A percentile compares a stretch with the other conserved stretches of the same genome.
These are phyloP conservation scores for Solanum pinnatisectum DNA, from an alignment of 257 asterid species.

Conservation along the genomic window DNA sequence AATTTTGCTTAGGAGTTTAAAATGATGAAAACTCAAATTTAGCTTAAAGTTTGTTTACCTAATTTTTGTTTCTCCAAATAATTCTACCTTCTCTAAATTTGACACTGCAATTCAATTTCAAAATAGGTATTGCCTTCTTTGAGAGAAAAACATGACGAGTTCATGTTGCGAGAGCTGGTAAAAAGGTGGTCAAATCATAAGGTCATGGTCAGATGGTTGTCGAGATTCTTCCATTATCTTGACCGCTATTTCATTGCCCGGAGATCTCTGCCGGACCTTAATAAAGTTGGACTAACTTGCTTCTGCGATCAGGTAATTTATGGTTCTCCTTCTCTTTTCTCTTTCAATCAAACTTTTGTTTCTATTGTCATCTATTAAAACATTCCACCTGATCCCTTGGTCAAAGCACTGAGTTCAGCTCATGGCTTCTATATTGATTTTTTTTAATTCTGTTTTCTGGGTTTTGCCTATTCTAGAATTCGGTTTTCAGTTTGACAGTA, in stretches of 20 bases:
- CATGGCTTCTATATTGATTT: background rate
- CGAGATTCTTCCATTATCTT: slow-evolving; percentile 82
- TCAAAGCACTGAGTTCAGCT: background rate
- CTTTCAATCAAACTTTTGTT: background rate
- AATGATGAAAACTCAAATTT: background rate
- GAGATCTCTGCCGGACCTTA: slow-evolving; percentile 86
- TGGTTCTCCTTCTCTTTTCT: background rate
- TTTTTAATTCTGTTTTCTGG: background rate
- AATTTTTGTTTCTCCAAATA: background rate
- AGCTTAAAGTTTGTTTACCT: background rate
- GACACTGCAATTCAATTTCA: background rate
- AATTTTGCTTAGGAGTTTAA: background rate
- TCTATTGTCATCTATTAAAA: background rate
- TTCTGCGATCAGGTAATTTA: slow-evolving; percentile 75
- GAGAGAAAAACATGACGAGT: slow-evolving; percentile 85
- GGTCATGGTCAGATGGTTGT: slow-evolving; percentile 96
- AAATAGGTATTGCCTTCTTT: slow-evolving; percentile 66
- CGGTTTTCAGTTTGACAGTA: background rate
- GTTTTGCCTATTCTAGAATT: background rate
- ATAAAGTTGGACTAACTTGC: slow-evolving; percentile 89
- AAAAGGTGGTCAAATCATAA: slow-evolving; percentile 91
- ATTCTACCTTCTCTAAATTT: background rate
- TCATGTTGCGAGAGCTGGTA: slow-evolving; percentile 91
- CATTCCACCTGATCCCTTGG: background rate
- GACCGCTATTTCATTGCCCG: slow-evolving; percentile 94